Percentiles rank a stretch among this genome's conserved stretches.
phyloP scores from a whole-genome alignment of 768 basidiomycete genomes.

The Russula earlei region DNA sequence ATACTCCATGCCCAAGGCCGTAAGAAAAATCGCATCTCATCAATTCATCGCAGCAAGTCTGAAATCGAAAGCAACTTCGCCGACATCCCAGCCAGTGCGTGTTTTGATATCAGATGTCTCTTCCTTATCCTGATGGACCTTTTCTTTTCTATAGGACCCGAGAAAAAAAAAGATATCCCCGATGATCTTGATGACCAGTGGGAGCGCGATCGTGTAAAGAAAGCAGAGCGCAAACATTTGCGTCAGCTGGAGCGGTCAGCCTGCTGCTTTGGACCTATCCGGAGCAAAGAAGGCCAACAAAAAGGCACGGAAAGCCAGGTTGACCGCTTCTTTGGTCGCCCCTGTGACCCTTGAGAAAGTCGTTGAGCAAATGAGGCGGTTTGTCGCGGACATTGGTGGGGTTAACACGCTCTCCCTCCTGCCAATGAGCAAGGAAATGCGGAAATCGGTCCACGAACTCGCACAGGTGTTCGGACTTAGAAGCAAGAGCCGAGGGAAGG shows the following conservation, averaged over 20 bases:
- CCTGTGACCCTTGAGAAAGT: slow-evolving; percentile 38
- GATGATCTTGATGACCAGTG: slow-evolving; percentile 56
- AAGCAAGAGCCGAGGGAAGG: slow-evolving; percentile 67
- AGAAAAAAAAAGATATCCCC: slow-evolving; percentile 43
- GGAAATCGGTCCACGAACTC: slow-evolving; percentile 71
- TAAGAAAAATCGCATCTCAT: slow-evolving; percentile 50
- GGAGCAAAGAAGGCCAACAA: slow-evolving; percentile 53
- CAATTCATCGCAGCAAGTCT: slow-evolving; percentile 47
- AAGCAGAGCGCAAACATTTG: slow-evolving; percentile 62
- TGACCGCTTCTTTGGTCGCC: slow-evolving; percentile 44
- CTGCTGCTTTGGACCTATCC: slow-evolving; percentile 54
- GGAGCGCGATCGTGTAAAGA: slow-evolving; percentile 75
- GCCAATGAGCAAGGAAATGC: slow-evolving; percentile 62
- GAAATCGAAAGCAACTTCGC: slow-evolving; percentile 28
- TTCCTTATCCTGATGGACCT: not conserved
- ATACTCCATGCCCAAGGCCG: slow-evolving; percentile 37
- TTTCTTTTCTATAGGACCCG: slow-evolving; percentile 30
- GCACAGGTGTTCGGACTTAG: slow-evolving; percentile 71
- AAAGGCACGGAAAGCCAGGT: slow-evolving; percentile 61
- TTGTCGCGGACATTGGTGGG: slow-evolving; percentile 48
- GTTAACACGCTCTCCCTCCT: slow-evolving; percentile 56
- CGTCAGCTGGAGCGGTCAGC: slow-evolving; percentile 49
- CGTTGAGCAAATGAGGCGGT: slow-evolving; percentile 56
- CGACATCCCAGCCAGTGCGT: slow-evolving; percentile 43
- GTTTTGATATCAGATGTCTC: not conserved